Evolutionary conservation across 768 basidiomycete genomes (phyloP).

Genomic region (Pisolithus marmoratus): DNA sequence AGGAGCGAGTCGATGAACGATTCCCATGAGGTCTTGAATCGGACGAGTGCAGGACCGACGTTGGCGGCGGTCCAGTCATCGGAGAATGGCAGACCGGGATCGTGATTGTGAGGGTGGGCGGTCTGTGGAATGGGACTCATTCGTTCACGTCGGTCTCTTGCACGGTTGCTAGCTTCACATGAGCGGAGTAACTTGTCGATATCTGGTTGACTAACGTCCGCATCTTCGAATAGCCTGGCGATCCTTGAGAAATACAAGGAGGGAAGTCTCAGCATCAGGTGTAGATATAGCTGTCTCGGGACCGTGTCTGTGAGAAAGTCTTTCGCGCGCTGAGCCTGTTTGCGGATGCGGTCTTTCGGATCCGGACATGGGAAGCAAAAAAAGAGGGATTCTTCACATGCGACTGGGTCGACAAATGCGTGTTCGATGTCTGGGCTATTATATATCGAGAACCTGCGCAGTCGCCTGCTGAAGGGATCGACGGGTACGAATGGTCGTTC

Average conservation of each 20-base stretch:
- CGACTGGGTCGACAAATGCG: conserved; percentile 10
- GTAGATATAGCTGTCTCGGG: conserved; percentile 40
- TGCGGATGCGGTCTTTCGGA: conserved; percentile 9
- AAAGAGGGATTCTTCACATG: conserved; percentile 16
- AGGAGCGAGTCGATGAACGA: conserved; percentile 62
- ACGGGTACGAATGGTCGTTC: conserved; percentile 55
- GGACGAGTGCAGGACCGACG: conserved; percentile 57
- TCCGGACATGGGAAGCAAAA: conserved; percentile 16
- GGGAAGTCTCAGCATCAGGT: conserved; percentile 61
- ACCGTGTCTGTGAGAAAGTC: conserved; percentile 32
- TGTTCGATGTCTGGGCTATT: conserved; percentile 16
- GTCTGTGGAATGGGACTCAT: conserved; percentile 29
- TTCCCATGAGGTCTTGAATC: conserved; percentile 69
- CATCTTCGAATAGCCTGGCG: conserved; percentile 69
- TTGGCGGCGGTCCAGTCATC: conserved; percentile 46
- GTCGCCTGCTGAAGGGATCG: conserved; percentile 41
- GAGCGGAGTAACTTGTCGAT: conserved; percentile 47
- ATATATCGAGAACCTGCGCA: conserved; percentile 16
- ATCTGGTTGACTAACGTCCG: conserved; percentile 71
- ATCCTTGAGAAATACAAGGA: conserved; percentile 78
- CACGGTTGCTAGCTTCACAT: conserved; percentile 16
- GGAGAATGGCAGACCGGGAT: conserved; percentile 37
- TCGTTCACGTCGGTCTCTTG: conserved; percentile 5
- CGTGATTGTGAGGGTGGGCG: conserved; percentile 9
- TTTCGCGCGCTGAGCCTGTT: conserved; percentile 14